A percentile compares a stretch with the other conserved stretches of the same genome.
Evolutionary conservation across 257 asterid genomes (phyloP).

Genomic region (Linaria vulgaris): DNA sequence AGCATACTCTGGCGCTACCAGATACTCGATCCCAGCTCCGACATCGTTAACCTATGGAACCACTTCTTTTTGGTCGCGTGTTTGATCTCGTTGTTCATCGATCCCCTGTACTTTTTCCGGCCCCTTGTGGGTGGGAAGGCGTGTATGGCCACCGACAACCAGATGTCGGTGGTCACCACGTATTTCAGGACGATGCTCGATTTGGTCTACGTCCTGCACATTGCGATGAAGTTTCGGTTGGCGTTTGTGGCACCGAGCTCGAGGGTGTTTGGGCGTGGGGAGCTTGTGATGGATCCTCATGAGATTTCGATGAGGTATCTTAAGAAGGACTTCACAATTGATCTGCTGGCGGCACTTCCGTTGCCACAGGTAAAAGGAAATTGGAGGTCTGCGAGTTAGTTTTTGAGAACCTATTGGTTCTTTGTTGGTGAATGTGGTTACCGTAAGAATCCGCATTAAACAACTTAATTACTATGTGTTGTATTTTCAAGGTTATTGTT

Average conservation of each 20-base stretch:
- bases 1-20: slow-evolving; percentile 68
- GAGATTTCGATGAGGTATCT: slow-evolving; percentile 70
- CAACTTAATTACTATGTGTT: too few species aligned
- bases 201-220: slow-evolving; percentile 68
- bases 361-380: slow-evolving; percentile 61
- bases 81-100: slow-evolving; percentile 75
- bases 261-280: slow-evolving; percentile 90
- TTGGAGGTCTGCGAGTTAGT: not conserved
- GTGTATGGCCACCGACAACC: slow-evolving; percentile 65
- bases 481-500: too few species aligned
- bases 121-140: slow-evolving; percentile 58
- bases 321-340: slow-evolving; percentile 65
- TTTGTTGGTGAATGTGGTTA: too few species aligned
- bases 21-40: slow-evolving; percentile 87
- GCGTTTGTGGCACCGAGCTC: slow-evolving; percentile 90
- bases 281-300: slow-evolving; percentile 76
- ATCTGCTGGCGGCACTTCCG: slow-evolving; percentile 77
- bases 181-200: slow-evolving; percentile 57
- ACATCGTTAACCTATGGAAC: slow-evolving; percentile 83
- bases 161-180: slow-evolving; percentile 53
- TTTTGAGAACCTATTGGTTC: not conserved
- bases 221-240: slow-evolving; percentile 78
- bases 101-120: slow-evolving; percentile 79
- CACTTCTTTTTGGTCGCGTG: slow-evolving; percentile 69
- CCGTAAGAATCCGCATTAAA: too few species aligned